Evolutionary conservation across 257 asterid species (phyloP).

Genomic region (Prunella vulgaris): DNA sequence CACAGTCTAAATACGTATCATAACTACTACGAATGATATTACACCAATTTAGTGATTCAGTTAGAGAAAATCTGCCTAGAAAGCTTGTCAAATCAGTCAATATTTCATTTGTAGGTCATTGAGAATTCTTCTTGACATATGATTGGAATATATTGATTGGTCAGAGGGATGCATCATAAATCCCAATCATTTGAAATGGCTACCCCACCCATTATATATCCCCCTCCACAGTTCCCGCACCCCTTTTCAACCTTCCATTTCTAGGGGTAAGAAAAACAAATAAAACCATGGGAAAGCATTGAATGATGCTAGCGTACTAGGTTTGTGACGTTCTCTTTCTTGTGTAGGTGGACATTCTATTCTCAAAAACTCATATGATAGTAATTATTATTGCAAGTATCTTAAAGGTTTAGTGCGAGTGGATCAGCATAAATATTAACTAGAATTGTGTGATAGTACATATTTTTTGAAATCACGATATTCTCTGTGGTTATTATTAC

Average conservation of each 20-base stretch:
- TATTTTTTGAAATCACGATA: too few species aligned
- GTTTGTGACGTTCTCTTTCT: neutral
- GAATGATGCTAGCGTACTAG: neutral
- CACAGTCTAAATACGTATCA: neutral
- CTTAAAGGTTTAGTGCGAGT: neutral
- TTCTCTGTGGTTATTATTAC: neutral
- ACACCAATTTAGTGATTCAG: neutral
- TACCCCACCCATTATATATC: neutral
- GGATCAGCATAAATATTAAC: neutral
- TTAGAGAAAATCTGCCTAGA: neutral
- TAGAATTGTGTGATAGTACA: neutral
- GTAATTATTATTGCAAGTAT: neutral
- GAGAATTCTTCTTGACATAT: neutral
- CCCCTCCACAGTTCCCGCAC: neutral
- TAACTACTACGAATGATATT: neutral
- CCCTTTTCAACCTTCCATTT: neutral
- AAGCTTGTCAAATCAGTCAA: neutral
- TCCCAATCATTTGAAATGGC: neutral
- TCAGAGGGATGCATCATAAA: slow-evolving; percentile 1
- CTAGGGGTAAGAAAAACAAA: neutral
- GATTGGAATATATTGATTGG: neutral
- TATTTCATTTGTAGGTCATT: neutral
- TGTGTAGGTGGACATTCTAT: neutral
- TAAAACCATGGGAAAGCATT: neutral
- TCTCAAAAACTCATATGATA: neutral